Evolutionary conservation across 352 stramenopile genomes (phyloP), one percentile per base, ranked within the genome.

Genomic region (Phytophthora hybrid): DNA sequence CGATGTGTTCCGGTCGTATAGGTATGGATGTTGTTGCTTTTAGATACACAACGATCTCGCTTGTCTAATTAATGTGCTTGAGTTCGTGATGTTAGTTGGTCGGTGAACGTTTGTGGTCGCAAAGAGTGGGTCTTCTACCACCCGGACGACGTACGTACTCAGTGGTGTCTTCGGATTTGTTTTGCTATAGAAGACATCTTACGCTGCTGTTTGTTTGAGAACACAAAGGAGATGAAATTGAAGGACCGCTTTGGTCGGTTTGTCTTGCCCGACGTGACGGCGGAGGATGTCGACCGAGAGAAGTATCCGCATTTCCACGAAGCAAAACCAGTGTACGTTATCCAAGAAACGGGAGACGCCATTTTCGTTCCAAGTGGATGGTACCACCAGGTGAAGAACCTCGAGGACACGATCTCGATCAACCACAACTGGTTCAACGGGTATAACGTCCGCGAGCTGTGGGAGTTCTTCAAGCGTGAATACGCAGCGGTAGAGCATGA

Each of bases 351-450:
- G 1, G 85, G 84, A 3, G 87, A 95, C 32, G 90, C 88, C 1
- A 97, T 99, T 54, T 99, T 99, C 80, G 97, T 99, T n/a, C 97
- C 97, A 1, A 97, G 89, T 26, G 94, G 90, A 10, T 99, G 97
- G 96, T 98, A 98, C 66, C 98, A 99, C 69, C 82, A 98, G 68
- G 97, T 99, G 8, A 81, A 84, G 26, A 99, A 99, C 74, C 47
- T 98, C 13, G 81, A 94, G 37, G 85, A 97, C 74, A 98, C 95
- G 18, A 89, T 99, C 53, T 98, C 94, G 1, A 97, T 99, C 75
- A 99, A 99, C 86, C 96, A 98, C 77, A 99, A 99, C 79, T 99
- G 97, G 97, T 97, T 99, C 69, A 99, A 97, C 59, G 89, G 85
- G 46, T 96, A 88, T 73, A 95, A 88, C 46, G 55, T 95, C 18